Percentiles rank a stretch among this genome's conserved stretches.
Evolutionary conservation across 257 asterid species (phyloP).

Genomic region (Oldenlandia corymbosa): DNA sequence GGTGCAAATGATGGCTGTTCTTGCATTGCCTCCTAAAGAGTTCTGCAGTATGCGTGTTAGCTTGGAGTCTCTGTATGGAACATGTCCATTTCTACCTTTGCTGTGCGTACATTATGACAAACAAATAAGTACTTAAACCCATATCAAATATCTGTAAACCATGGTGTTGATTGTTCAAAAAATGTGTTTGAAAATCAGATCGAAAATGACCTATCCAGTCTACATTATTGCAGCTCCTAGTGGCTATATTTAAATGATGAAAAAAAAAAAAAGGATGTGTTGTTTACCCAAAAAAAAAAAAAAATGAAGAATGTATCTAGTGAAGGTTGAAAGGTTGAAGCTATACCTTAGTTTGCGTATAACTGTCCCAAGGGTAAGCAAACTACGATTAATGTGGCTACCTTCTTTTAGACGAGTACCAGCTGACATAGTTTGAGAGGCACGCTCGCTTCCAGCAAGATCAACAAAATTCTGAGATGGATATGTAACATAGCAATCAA

Average conservation of each 20-base stretch:
- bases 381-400: conserved; percentile 85
- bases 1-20: conserved; percentile 87
- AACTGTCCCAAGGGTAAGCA: conserved; percentile 88
- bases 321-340: neutral
- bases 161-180: too few relatives aligned
- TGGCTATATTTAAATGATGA: neutral
- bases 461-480: conserved; percentile 69
- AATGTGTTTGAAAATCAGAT: neutral
- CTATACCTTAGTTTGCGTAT: conserved; percentile 83
- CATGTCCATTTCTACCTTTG: conserved; percentile 79
- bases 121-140: too few relatives aligned
- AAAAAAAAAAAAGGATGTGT: too few relatives aligned
- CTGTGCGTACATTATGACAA: conserved; percentile 29
- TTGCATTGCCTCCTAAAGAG: conserved; percentile 89
- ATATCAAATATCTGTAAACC: neutral
- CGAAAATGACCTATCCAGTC: neutral
- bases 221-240: neutral
- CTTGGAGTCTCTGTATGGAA: conserved; percentile 94
- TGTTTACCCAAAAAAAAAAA: too few relatives aligned
- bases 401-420: conserved; percentile 80
- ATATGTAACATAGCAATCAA: conserved; percentile 9
- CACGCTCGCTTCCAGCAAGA: conserved; percentile 98
- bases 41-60: conserved; percentile 85
- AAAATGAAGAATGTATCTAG: too few relatives aligned
- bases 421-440: conserved; percentile 70